Conservation (phyloP, 2,329 filamentous ascomycete genomes). For the Pestalotiopsis sp. region DNA sequence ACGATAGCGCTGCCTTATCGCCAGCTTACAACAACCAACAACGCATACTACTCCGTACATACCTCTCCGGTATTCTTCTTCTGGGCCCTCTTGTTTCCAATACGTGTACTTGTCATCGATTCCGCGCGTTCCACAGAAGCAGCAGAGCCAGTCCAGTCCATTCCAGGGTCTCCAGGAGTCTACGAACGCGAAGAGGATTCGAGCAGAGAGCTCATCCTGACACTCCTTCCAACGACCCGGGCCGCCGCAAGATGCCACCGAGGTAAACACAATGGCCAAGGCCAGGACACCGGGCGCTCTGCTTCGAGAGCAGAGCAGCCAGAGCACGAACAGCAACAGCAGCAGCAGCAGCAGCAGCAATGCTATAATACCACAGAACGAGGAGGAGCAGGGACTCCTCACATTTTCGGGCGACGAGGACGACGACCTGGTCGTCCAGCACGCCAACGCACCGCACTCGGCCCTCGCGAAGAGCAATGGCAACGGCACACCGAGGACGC, state of each 20-base stretch:
- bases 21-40: conserved; percentile 10
- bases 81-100: background rate
- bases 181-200: background rate
- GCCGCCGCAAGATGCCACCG: conserved; percentile 37
- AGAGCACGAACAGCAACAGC: conserved; percentile 21
- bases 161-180: background rate
- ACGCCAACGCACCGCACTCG: background rate
- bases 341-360: conserved; percentile 14
- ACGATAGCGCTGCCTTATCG: conserved; percentile 6
- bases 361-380: conserved; percentile 25
- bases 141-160: background rate
- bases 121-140: background rate
- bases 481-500: conserved; percentile 44
- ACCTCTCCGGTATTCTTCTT: background rate
- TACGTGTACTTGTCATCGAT: background rate
- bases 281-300: conserved; percentile 35
- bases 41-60: background rate
- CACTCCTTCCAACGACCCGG: background rate
- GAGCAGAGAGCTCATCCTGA: background rate
- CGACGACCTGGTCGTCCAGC: conserved; percentile 11
- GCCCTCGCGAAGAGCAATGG: background rate
- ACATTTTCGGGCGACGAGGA: conserved; percentile 19
- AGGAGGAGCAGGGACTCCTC: conserved; percentile 43
- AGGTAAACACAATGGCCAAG: conserved; percentile 45
- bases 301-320: conserved; percentile 35